Evolutionary conservation across 164 flowering plant species (phyloP), one percentile per base, ranked within the genome.

Genomic region (Dillenia turbinata): DNA sequence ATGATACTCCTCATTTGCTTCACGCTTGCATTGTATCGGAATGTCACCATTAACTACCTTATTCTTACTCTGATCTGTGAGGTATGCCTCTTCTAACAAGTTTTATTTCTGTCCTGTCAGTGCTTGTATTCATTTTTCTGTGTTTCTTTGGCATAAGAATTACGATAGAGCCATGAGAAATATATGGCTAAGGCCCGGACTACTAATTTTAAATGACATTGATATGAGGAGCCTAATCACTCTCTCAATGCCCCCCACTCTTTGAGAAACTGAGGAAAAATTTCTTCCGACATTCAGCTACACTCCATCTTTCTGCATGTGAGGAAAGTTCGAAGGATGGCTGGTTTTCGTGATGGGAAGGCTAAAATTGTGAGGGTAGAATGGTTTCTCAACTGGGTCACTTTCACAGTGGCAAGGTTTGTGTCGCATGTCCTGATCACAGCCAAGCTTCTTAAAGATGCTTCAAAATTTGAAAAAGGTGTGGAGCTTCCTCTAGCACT

Each of bases 21-120:
- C 57, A 91, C 97, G 0, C 88, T 91, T 57, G 99, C 97, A 11
- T 60, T 91, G 44, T 91, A 85, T 69, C 82, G 96, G 44, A 85
- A 91, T 51, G 85, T 91, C 69, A 89, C 99, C 59, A 79, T 94
- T 86, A 94, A 94, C 85, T 91, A 94, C 71, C 97, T 94, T 24
- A 81, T 89, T 66, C 90, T 94, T 58, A 91, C 99, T 48, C 97
- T 94, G 24, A 73, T 87, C 22, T 94, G 98, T 53, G 96, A 94
- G 98, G 98, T 90, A 86, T 12, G 62, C 24, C 52, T 17, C 50
- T 2, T 33, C 40, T 33, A 5, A 33, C 40, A 33, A 33, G 40
- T 33, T 33, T 33, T 33, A 33, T 33, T 4, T 33, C 40, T 33
- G 40, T 33, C 40, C 40, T 33, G 40, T 33, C 7, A 33, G 7